Evolutionary conservation across 306 rosid species (phyloP).

Genomic region (Cotoneaster glaucophyllus): DNA sequence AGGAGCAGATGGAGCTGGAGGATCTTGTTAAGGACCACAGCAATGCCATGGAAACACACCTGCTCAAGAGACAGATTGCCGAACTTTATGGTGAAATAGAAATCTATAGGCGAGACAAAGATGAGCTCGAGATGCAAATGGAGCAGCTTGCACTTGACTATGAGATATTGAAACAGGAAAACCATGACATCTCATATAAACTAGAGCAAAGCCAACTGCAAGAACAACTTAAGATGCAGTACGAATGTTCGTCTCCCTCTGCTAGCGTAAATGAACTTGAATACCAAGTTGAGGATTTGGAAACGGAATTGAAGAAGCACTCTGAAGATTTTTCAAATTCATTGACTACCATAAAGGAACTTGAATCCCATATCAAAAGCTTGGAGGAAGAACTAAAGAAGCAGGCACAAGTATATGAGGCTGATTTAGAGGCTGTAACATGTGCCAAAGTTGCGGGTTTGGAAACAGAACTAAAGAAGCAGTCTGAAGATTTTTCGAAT

Average conservation of each 20-base stretch:
- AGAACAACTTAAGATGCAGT: conserved; percentile 73
- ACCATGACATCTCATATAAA: conserved; percentile 66
- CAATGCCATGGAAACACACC: conserved; percentile 41
- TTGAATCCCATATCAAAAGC: conserved; percentile 50
- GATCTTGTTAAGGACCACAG: conserved; percentile 55
- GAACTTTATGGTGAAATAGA: conserved; percentile 82
- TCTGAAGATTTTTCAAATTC: conserved; percentile 66
- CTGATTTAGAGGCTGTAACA: conserved; percentile 63
- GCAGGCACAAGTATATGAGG: conserved; percentile 58
- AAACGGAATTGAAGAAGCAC: conserved; percentile 60
- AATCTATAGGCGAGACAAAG: conserved; percentile 78
- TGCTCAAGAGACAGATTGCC: conserved; percentile 59
- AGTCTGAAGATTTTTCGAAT: conserved; percentile 54
- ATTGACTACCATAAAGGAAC: conserved; percentile 57
- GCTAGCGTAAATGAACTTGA: conserved; percentile 48
- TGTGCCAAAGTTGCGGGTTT: conserved; percentile 40
- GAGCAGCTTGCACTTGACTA: conserved; percentile 98
- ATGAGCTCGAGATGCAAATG: conserved; percentile 90
- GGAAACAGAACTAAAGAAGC: conserved; percentile 62
- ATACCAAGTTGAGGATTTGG: conserved; percentile 53
- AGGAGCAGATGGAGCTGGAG: conserved; percentile 75
- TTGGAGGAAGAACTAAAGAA: conserved; percentile 74
- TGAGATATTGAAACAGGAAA: conserved; percentile 95
- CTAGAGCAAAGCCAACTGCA: conserved; percentile 85
- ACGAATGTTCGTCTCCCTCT: conserved; percentile 61